Base-by-base conservation (phyloP, 2,329 filamentous ascomycete species). In the Oidium heveae region DNA sequence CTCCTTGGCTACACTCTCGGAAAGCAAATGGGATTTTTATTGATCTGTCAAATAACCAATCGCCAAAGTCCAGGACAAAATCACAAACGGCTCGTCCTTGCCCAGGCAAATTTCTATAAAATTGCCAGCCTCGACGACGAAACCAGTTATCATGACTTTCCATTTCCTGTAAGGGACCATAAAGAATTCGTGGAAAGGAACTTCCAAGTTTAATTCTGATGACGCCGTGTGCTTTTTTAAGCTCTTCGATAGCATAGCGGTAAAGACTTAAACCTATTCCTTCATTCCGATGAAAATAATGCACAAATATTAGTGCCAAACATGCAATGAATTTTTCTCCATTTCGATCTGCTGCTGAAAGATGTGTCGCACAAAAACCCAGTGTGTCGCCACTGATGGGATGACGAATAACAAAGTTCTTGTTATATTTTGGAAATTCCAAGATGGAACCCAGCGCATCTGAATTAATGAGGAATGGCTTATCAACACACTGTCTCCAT, bases 351-450 rank as follows among this genome's bases (percentile, higher is more conserved):
- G 72, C 70, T 62, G 74, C 78, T 4, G 73, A 76, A 33, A 75
- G 73, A 61, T 75, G 79, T 9, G 75, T 78, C 10, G 75, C 75
- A 60, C 75, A 79, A 57, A 79, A 79, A 0, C 75, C 76, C 39
- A 79, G 61, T 24, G 75, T 59, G 37, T 68, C 66, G 8, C 63
- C 63, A 2, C 64, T 69, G 12, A 63, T 63, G 1, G 71, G 68
- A n/a, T 73, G 69, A 52, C 71, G 70, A 32, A 78, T 73, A 33
- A 76, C 66, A 58, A 75, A 76, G 63, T 79, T 74, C 67, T 73
- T 74, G 9, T 71, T 69, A 57, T 75, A 79, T 41, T 75, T 76
- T 55, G 74, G 71, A 44, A 75, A 70, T 55, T 70, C 67, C 4
- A 80, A 67, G 1, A 79, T 62, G 1, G 67, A 66, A 28, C 67